Evolutionary conservation across 805 yeast species (phyloP), one percentile per base, ranked within the genome.

Genomic region (Hagleromyces aurorensis): DNA sequence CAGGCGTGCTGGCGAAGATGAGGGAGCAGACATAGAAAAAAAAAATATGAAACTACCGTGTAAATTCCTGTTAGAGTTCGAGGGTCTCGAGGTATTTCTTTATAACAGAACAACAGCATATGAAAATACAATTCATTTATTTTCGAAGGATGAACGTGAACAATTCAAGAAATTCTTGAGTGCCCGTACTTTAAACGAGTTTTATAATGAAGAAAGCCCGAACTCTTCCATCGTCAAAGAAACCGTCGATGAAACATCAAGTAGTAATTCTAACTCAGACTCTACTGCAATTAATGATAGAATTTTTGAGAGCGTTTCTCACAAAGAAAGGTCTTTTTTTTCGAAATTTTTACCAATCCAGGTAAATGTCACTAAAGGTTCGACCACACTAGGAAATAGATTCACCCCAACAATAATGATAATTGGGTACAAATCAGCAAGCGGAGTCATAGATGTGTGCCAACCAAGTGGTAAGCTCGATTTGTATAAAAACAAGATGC

Each of bases 61-160:
- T 7, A 61, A 85, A 21, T 67, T 78, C 35, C 43, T 65, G 4
- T 48, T 86, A 3, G 67, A 70, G 13, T 55, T 80, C 7, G 79
- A 76, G 29, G 98, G 98, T 1, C 48, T 83, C 3, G 98, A 91
- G 52, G 57, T 81, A 25, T 91, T 86, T 51, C 59, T 80, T 33
- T 89, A 82, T 55, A 91, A 91, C 55, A 69, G 91, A 47, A 71
- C 83, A 1, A 62, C 61, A 7, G 87, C 94, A 0, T 91, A 81
- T 55, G 87, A 83, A 23, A 66, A 65, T 30, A 69, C 82, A 10
- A 43, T 75, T 42, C 66, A 68, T 13, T 31, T 38, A 20, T 37
- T 49, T 29, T 37, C 55, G 18, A 38, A 37, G 28, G 50, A 44
- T 10, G 50, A 47, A 29, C 33, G 36, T 25, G 32, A 30, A 16